phyloP scores from a whole-genome alignment of 768 basidiomycete genomes.

The Kwoniella bestiolae region DNA sequence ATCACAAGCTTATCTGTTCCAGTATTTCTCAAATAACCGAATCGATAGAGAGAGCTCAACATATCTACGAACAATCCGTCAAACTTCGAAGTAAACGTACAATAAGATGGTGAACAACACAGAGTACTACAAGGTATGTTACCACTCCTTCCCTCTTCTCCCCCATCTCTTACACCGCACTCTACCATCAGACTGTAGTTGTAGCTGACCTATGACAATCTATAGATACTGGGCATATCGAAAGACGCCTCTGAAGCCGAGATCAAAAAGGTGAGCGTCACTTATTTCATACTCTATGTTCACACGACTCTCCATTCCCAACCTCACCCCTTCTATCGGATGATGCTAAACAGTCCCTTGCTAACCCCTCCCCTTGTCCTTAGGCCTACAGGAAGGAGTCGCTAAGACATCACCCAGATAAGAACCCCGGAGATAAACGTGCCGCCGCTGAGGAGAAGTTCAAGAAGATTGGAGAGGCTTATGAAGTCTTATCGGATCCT shows the following conservation, averaged over 20 bases:
- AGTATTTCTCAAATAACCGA: no score
- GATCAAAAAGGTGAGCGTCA: slow-evolving; percentile 71
- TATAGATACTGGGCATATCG: slow-evolving; percentile 67
- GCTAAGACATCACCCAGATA: slow-evolving; percentile 83
- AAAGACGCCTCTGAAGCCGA: slow-evolving; percentile 75
- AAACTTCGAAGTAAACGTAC: neutral
- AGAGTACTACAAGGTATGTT: slow-evolving; percentile 77
- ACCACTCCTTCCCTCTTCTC: neutral
- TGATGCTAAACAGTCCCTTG: no score
- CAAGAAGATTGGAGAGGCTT: slow-evolving; percentile 95
- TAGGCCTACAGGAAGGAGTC: slow-evolving; percentile 68
- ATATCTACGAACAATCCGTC: neutral
- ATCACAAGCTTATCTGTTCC: neutral
- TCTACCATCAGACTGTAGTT: no score
- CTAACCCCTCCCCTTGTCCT: neutral
- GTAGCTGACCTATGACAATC: neutral
- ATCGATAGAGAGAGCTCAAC: neutral
- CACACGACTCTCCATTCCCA: neutral
- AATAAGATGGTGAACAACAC: slow-evolving; percentile 56
- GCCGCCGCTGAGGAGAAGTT: slow-evolving; percentile 87
- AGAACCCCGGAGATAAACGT: slow-evolving; percentile 63
- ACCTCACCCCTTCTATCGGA: neutral
- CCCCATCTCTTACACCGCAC: neutral
- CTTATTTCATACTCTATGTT: neutral
- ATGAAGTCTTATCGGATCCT: slow-evolving; percentile 84